These are phyloP conservation scores for Scheffersomyces segobiensis DNA, from an alignment of 1,139 yeast species.

Conservation along the genomic window DNA sequence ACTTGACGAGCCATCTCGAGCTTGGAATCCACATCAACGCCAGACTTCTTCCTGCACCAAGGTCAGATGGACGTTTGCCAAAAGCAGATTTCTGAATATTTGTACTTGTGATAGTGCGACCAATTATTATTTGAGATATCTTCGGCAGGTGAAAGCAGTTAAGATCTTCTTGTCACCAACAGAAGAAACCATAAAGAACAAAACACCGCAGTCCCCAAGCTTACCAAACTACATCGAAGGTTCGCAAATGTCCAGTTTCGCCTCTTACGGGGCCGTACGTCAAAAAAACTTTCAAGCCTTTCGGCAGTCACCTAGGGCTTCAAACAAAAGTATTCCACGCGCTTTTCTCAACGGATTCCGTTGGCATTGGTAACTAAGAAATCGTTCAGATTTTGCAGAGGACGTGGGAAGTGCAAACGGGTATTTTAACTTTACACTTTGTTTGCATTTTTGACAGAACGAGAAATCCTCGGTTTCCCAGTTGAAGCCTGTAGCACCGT, in stretches of 20 bases:
- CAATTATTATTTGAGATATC: too few relatives aligned
- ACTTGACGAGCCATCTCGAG: neutral
- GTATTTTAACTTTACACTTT: neutral
- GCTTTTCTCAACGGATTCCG: neutral
- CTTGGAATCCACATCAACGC: neutral
- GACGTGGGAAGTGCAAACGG: neutral
- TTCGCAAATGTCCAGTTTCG: neutral
- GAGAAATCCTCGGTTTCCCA: neutral
- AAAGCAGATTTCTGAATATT: neutral
- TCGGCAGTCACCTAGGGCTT: neutral
- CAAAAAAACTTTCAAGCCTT: neutral
- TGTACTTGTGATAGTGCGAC: too few relatives aligned
- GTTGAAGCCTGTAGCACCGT: neutral
- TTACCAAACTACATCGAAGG: neutral
- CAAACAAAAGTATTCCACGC: neutral
- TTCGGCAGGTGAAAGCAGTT: neutral
- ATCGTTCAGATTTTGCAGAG: neutral
- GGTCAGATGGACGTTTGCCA: neutral
- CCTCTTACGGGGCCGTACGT: neutral
- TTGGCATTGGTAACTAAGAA: neutral
- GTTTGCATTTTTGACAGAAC: neutral
- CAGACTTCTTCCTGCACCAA: neutral
- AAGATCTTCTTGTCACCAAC: neutral
- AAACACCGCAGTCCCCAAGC: neutral
- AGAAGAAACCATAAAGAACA: neutral